Conservation (phyloP, 2,329 filamentous ascomycete genomes). For the Bipolaris sorokiniana region DNA sequence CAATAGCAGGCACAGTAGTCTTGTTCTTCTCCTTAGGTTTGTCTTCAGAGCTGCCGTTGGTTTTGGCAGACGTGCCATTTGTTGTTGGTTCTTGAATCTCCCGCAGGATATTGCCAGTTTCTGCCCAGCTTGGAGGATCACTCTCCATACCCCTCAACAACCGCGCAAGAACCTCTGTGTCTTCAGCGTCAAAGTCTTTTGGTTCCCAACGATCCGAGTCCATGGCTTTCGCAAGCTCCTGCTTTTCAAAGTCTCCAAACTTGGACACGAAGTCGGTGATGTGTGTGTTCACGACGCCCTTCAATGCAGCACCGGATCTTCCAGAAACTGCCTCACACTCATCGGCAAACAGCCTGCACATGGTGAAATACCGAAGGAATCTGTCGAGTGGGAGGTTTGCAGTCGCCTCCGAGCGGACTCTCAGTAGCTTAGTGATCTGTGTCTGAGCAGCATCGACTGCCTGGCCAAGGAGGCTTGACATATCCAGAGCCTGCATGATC, state of each 20-base stretch:
- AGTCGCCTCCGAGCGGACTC: conserved; percentile 77
- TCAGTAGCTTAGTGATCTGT: conserved; percentile 75
- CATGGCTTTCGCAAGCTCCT: conserved; percentile 76
- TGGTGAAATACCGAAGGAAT: conserved; percentile 81
- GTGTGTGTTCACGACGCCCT: conserved; percentile 79
- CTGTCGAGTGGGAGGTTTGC: conserved; percentile 69
- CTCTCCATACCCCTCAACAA: conserved; percentile 74
- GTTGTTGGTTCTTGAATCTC: conserved; percentile 28
- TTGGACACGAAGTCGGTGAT: conserved; percentile 79
- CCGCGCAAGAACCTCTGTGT: conserved; percentile 65
- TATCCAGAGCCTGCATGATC: conserved; percentile 75
- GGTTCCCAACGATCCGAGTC: conserved; percentile 82
- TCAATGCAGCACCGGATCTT: conserved; percentile 74
- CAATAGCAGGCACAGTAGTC: conserved; percentile 64
- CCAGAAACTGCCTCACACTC: conserved; percentile 87
- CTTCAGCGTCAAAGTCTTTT: conserved; percentile 72
- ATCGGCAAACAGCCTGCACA: conserved; percentile 83
- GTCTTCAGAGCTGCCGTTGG: conserved; percentile 42
- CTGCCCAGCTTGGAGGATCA: conserved; percentile 71
- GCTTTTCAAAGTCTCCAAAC: conserved; percentile 74
- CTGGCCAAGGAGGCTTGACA: conserved; percentile 78
- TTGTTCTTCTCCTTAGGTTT: conserved; percentile 52
- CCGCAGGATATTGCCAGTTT: conserved; percentile 54
- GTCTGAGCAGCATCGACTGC: conserved; percentile 79
- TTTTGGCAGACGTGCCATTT: conserved; percentile 33